Evolutionary conservation across 768 basidiomycete genomes (phyloP), one percentile per base, ranked within the genome.

Genomic region (Auricularia sp.): DNA sequence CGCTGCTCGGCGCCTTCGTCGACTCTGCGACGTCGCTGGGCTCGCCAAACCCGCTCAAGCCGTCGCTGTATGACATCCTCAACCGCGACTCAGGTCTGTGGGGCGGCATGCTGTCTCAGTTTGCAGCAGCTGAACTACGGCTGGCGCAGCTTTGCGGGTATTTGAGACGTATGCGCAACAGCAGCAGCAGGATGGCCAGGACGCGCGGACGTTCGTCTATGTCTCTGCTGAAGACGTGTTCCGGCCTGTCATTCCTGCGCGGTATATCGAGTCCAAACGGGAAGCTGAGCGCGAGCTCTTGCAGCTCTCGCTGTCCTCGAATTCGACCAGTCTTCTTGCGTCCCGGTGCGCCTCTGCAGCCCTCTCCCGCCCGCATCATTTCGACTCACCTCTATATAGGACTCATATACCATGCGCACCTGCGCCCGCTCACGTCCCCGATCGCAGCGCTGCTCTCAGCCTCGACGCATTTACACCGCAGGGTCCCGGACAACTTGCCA

Each of bases 151-250:
- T 34, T 74, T 91, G 62, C 80, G 82, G 43, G 89, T 94, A 53
- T 90, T 93, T 70, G 84, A 90, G 71, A 84, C 90, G 5, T 91
- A 90, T 71, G 68, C 62, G 29, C 29, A 29, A 70, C 72, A 68
- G 68, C 66, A 63, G 62, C 67, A 68, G 64, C 72, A 62, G 70
- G 67, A 65, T 66, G 69, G 64, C 76, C 79, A 60, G 82, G 87
- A 63, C 83, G 87, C 14, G n/a, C 65, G 70, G 11, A 71, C 77
- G 1, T 98, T 99, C 75, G 82, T 98, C 47, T 98, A 91, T 76
- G 80, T 99, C 64, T 99, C 97, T 61, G 97, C 97, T 5, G 96
- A 96, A 71, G 93, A 95, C 72, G 84, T 96, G 59, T 93, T 86
- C 76, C 85, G 91, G 14, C 97, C 96, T 34, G 70, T 96, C 70